These are phyloP conservation scores for Colletotrichum abscissum DNA, from an alignment of 2,329 filamentous ascomycete genomes.

Conservation along the genomic window DNA sequence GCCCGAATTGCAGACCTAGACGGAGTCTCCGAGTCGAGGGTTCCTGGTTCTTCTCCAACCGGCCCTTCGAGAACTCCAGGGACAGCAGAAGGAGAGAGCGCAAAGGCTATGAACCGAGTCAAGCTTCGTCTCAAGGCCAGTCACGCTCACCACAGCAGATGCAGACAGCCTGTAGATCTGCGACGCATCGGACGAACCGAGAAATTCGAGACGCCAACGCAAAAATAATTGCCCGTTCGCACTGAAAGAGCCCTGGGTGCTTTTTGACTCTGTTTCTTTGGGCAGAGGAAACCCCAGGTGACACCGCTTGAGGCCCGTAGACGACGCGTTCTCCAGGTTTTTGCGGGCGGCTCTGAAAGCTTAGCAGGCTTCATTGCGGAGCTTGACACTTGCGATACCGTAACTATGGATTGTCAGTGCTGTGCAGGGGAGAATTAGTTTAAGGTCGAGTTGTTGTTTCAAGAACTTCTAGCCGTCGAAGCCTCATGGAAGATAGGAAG, in stretches of 20 bases:
- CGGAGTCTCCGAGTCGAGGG: not conserved
- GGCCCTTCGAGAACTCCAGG: not conserved
- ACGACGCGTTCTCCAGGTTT: not conserved
- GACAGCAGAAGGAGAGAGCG: not conserved
- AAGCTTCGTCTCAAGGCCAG: not conserved
- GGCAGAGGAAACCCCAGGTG: not conserved
- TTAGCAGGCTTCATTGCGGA: not conserved
- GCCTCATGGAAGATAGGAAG: not conserved
- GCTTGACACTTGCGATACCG: not conserved
- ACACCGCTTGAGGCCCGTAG: not conserved
- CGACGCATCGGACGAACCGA: constrained; percentile 14
- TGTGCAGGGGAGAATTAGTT: not conserved
- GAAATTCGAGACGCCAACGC: not conserved
- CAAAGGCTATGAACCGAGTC: not conserved
- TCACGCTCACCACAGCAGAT: not conserved
- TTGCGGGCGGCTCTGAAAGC: not conserved
- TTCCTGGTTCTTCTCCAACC: not conserved
- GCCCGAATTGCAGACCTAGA: too few species aligned
- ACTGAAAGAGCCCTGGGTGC: not conserved
- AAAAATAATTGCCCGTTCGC: not conserved
- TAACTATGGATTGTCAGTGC: not conserved
- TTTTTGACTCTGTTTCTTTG: not conserved
- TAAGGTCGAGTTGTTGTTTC: too few species aligned
- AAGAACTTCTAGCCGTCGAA: not conserved
- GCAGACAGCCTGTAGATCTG: not conserved